Evolutionary conservation across 768 basidiomycete genomes (phyloP), one percentile per base, ranked within the genome.

Genomic region (Hericium erinaceus): DNA sequence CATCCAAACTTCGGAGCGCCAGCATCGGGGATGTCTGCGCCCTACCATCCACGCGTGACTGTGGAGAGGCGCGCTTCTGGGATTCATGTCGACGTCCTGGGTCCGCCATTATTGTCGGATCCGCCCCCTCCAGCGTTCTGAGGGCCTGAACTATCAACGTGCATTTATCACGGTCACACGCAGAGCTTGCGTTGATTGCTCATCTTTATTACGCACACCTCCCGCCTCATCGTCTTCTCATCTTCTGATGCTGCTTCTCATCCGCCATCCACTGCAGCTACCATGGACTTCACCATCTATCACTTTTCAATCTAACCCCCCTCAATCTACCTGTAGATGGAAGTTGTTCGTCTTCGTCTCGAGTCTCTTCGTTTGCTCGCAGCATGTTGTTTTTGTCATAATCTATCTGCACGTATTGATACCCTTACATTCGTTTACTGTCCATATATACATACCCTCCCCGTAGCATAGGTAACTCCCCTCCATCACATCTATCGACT

Each of bases 291-390:
- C 33, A 33, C 7, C 33, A 33, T 33, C 33, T 33, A 33, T 33
- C 33, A 33, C 33, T 33, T 33, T 6, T 33, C 33, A 33, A 33
- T 33, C 33, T 33, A 33, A 33, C 33, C 33, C 33, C 33, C 33
- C 33, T 33, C 26, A 26, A 5, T 26, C 26, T 26, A 26, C 26
- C 26, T 8, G 33, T 33, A 33, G 33, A 33, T 33, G 6, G 33
- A 46, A 46, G 2, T 46, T 46, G 20, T 46, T 46, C 20, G 44
- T 46, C 20, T 46, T 16, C 4, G 15, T 46, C 7, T n/a, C 44
- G 44, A 46, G n/a, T n/a, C 44, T n/a, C 16, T 46, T 20, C n/a
- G n/a, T 46, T n/a, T 33, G 49, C 61, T 48, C 51, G 41, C 59
- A 24, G 26, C 54, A 6, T 57, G 39, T 18, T 37, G 55, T 60